phyloP scores from a whole-genome alignment of 2,329 filamentous ascomycete genomes.

The Monilinia vaccinii-corymbosi region DNA sequence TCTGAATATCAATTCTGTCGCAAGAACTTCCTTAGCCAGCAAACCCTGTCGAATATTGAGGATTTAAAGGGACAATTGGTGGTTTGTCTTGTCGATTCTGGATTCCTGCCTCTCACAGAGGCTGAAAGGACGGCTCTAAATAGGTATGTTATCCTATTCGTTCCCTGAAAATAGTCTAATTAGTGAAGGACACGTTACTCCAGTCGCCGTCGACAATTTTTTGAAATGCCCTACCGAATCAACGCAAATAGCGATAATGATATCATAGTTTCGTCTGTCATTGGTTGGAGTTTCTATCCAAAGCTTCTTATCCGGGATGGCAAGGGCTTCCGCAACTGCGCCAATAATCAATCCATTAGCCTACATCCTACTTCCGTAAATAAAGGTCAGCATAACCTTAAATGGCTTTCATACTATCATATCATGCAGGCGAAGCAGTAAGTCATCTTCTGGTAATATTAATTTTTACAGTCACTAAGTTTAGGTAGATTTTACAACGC shows the following conservation, averaged over 20 bases:
- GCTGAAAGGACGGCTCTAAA: conserved; percentile 64
- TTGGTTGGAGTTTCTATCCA: conserved; percentile 93
- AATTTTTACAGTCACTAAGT: conserved; percentile 18
- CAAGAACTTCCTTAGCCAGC: conserved; percentile 87
- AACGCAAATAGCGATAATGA: conserved; percentile 76
- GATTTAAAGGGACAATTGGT: conserved; percentile 90
- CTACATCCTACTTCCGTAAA: conserved; percentile 87
- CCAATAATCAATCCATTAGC: conserved; percentile 85
- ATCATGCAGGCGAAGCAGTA: conserved; percentile 88
- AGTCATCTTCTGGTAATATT: conserved; percentile 27
- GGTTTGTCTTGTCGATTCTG: conserved; percentile 75
- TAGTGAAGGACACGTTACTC: conserved; percentile 47
- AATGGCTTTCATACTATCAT: conserved; percentile 90
- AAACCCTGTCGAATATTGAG: conserved; percentile 84
- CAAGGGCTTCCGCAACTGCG: conserved; percentile 82
- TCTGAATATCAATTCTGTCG: conserved; percentile 87
- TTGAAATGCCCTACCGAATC: conserved; percentile 67
- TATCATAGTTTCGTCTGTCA: conserved; percentile 66
- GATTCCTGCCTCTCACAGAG: conserved; percentile 65
- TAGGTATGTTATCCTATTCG: conserved; percentile 35
- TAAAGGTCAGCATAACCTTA: conserved; percentile 56
- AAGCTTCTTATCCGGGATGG: conserved; percentile 78
- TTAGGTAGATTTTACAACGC: conserved; percentile 65
- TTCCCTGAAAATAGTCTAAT: neutral
- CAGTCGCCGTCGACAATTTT: conserved; percentile 60